These are phyloP conservation scores for Chaetomium tenue DNA, from an alignment of 495 filamentous ascomycete species.

Conservation along the genomic window DNA sequence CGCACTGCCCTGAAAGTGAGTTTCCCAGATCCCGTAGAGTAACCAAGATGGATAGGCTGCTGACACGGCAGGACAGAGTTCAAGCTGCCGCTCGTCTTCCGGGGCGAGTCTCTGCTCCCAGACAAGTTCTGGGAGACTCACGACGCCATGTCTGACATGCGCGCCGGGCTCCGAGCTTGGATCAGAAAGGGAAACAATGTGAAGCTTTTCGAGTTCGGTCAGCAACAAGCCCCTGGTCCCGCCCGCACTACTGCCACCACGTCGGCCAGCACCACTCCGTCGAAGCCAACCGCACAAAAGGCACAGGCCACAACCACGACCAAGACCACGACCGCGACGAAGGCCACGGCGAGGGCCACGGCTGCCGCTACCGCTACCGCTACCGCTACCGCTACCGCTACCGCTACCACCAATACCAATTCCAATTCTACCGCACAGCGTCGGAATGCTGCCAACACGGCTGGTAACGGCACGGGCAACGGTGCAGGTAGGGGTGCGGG, in stretches of 20 bases:
- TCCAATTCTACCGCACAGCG: too few species aligned
- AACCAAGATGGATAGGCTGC: neutral
- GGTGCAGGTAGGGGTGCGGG: too few species aligned
- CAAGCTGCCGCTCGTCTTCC: neutral
- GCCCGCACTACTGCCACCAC: neutral
- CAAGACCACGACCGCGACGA: too few species aligned
- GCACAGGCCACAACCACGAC: too few species aligned
- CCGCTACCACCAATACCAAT: too few species aligned
- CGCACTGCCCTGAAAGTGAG: neutral
- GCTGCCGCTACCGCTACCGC: too few species aligned
- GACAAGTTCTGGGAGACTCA: neutral
- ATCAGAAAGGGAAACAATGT: neutral
- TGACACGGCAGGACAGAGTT: slow-evolving; percentile 1
- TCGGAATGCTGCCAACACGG: too few species aligned
- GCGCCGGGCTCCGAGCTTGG: neutral
- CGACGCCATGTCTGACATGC: neutral
- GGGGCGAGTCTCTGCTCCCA: neutral
- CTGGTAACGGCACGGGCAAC: too few species aligned
- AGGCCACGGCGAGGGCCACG: too few species aligned
- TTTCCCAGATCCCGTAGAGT: neutral
- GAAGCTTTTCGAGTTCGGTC: neutral
- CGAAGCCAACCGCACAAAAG: neutral
- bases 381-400: too few species aligned
- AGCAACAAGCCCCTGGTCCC: neutral
- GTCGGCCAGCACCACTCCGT: neutral